phyloP scores from a whole-genome alignment of 176 grass and related monocot species.

The Ensete ventricosum region DNA sequence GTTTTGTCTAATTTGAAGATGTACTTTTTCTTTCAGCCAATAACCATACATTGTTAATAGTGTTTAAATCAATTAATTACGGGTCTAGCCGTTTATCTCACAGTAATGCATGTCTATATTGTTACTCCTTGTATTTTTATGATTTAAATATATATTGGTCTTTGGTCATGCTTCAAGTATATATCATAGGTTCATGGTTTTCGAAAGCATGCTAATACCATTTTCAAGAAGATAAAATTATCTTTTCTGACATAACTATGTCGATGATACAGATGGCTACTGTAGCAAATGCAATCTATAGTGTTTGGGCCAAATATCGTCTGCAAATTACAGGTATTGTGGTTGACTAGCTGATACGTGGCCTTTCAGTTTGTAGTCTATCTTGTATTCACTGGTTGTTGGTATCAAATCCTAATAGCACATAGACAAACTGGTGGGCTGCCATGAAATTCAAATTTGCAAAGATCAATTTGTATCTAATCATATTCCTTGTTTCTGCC shows the following conservation, averaged over 20 bases:
- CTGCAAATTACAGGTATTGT: slow-evolving; percentile 81
- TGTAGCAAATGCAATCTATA: slow-evolving; percentile 77
- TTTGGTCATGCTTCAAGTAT: too few species aligned
- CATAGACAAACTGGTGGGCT: background rate
- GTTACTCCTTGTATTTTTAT: background rate
- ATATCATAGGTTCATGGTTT: background rate
- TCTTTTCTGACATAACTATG: background rate
- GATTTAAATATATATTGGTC: too few species aligned
- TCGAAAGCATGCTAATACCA: background rate
- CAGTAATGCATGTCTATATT: too few species aligned
- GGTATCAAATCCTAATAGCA: background rate
- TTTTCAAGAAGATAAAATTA: background rate
- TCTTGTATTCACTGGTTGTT: background rate
- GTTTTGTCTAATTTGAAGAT: too few species aligned
- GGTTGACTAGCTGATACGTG: background rate
- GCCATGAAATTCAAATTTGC: background rate
- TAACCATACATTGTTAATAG: too few species aligned
- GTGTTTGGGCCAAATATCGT: slow-evolving; percentile 88
- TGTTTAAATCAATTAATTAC: too few species aligned
- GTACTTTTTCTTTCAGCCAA: too few species aligned
- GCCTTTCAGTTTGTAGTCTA: background rate
- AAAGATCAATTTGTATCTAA: background rate
- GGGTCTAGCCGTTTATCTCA: too few species aligned
- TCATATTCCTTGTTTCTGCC: background rate
- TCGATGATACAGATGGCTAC: slow-evolving; percentile 47